Conservation (phyloP, 2,329 filamentous ascomycete species). For the Aspergillus novofumigatus region DNA sequence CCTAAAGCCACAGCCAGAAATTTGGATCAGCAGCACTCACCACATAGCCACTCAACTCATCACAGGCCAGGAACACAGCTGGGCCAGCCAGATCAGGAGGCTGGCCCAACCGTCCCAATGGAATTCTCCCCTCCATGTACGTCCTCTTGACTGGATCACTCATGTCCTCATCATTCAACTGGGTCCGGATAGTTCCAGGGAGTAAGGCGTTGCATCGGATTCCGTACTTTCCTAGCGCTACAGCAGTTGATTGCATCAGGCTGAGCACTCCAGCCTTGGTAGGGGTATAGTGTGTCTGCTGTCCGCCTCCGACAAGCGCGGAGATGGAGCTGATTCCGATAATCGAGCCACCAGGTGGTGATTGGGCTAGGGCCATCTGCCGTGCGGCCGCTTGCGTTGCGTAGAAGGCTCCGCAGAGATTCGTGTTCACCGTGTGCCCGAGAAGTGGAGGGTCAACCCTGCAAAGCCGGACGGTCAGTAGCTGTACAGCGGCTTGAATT, state of each 20-base stretch:
- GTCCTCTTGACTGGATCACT: constrained; percentile 64
- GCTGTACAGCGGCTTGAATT: no score
- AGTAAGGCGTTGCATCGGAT: constrained; percentile 82
- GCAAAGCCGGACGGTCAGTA: background rate
- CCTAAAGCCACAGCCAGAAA: background rate
- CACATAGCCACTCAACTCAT: constrained; percentile 73
- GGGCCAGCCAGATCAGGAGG: constrained; percentile 75
- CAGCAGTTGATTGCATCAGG: constrained; percentile 78
- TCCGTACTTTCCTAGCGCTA: constrained; percentile 68
- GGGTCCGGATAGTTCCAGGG: constrained; percentile 77
- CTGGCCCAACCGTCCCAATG: constrained; percentile 68
- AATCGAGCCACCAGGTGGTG: constrained; percentile 69
- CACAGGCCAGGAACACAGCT: constrained; percentile 78
- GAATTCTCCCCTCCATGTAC: constrained; percentile 80
- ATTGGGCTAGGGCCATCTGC: constrained; percentile 73
- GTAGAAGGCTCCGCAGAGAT: constrained; percentile 86
- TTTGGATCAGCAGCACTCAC: constrained; percentile 28
- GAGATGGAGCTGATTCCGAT: constrained; percentile 47
- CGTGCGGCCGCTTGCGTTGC: constrained; percentile 77
- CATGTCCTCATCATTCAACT: constrained; percentile 79
- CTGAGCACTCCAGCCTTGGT: constrained; percentile 79
- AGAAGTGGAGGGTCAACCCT: constrained; percentile 68
- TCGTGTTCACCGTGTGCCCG: constrained; percentile 67
- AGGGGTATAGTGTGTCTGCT: constrained; percentile 81
- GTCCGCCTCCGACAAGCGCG: constrained; percentile 59